Conservation (phyloP, 164 flowering plant genomes). For the Kalanchoe fedtschenkoi region DNA sequence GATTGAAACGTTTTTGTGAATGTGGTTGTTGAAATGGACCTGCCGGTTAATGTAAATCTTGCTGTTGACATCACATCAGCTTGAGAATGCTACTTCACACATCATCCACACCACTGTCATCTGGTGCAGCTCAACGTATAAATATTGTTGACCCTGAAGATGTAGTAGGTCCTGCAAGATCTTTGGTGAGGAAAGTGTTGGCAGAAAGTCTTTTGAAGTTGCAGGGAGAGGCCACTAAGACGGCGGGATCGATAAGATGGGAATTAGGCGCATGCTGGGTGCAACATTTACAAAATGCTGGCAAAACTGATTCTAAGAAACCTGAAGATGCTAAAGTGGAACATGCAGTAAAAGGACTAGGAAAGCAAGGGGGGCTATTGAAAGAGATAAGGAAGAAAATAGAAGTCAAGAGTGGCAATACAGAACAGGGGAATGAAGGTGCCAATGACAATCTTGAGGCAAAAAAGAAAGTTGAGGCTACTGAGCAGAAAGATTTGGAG, state of each 20-base stretch:
- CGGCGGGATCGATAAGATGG: slow-evolving; percentile 68
- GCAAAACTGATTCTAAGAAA: slow-evolving; percentile 59
- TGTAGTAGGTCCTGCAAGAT: slow-evolving; percentile 28
- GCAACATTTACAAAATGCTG: slow-evolving; percentile 88
- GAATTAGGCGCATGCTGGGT: slow-evolving; percentile 99
- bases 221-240: slow-evolving; percentile 40
- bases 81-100: slow-evolving; percentile 79
- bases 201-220: slow-evolving; percentile 50
- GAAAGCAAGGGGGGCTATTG: slow-evolving; percentile 82
- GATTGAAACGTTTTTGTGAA: neutral
- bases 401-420: slow-evolving; percentile 32
- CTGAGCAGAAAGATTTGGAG: slow-evolving; percentile 38
- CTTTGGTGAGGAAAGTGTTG: slow-evolving; percentile 48
- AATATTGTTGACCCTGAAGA: slow-evolving; percentile 42
- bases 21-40: neutral
- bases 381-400: slow-evolving; percentile 74
- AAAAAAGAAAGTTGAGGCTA: slow-evolving; percentile 24
- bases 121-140: slow-evolving; percentile 29
- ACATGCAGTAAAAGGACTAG: slow-evolving; percentile 86
- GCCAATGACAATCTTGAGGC: slow-evolving; percentile 19
- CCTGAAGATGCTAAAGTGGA: slow-evolving; percentile 64
- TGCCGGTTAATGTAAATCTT: neutral
- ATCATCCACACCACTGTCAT: slow-evolving; percentile 39
- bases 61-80: slow-evolving; percentile 28
- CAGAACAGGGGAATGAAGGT: slow-evolving; percentile 41